Base-by-base conservation (phyloP, 2,329 filamentous ascomycete species). In the Fusarium algeriense region DNA sequence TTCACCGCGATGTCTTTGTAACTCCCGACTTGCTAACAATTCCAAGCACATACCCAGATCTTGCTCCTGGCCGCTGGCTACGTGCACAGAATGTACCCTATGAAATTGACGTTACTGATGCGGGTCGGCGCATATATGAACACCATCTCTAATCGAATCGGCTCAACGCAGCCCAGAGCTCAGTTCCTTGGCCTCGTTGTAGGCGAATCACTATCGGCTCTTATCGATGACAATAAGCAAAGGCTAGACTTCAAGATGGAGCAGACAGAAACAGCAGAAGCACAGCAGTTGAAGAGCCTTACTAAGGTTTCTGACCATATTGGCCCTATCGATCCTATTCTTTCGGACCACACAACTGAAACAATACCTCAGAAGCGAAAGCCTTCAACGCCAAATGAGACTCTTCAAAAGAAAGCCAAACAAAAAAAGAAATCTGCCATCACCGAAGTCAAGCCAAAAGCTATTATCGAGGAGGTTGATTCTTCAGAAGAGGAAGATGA, bases 151-250 rank as follows among this genome's bases (percentile, higher is more conserved):
- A 97, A 97, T 78, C 89, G 95, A 28, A 88, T 99, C 10, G 89
- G 90, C 15, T 88, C 94, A 19, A 91, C 94, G 7, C 94, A 96
- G 43, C 84, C 85, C 10, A 88, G 91, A 71, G 91, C 93, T 19
- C 89, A 94, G 20, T 93, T 97, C 73, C 85, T 99, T 1, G 96
- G 96, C 0, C 97, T 99, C 90, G 85, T 93, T 4, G 90, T 97
- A 35, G 96, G 93, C 7, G 94, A 94, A 72, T 89, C 91, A 1
- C 80, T 92, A 0, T 91, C 90, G 2, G 78, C 83, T 4, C 80
- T 97, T 4, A 83, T 88, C 6, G 87, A 91, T 61, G 92, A 93
- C 73, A 87, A 86, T 30, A 91, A 91, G 12, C 91, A 91, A 62
- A 89, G 86, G 60, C 90, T 99, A 78, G 90, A 92, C 66, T 98